Evolutionary conservation across 208 protist species (phyloP).

Genomic region (Angomonas ambiguus): DNA sequence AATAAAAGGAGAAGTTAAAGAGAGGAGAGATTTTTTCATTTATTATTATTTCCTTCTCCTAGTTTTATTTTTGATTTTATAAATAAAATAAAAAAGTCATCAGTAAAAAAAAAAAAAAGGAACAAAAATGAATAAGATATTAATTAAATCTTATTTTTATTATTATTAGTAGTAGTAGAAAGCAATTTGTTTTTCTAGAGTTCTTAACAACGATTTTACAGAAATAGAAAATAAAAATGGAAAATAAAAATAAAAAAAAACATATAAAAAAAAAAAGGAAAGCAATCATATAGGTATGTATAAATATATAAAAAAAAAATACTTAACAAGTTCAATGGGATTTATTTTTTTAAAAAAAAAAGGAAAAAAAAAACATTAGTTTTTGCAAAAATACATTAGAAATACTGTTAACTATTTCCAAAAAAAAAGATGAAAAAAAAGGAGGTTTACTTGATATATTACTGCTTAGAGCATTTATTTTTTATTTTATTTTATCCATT

Average conservation of each 20-base stretch:
- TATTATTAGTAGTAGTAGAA: too few relatives aligned
- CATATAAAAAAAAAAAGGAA: conserved; percentile 13
- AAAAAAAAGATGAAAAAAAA: conserved; percentile 6
- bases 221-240: conserved; percentile 3
- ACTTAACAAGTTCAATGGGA: too few relatives aligned
- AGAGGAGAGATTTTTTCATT: too few relatives aligned
- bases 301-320: too few relatives aligned
- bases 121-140: conserved; percentile 4
- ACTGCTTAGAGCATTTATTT: too few relatives aligned
- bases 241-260: conserved; percentile 13
- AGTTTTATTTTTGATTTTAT: background rate
- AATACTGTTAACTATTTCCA: background rate
- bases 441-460: too few relatives aligned
- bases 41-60: too few relatives aligned
- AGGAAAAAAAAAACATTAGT: background rate
- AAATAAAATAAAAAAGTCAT: background rate
- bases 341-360: background rate
- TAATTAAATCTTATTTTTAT: background rate
- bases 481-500: too few relatives aligned
- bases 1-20: too few relatives aligned
- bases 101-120: background rate
- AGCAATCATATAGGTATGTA: too few relatives aligned
- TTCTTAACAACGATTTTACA: background rate
- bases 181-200: too few relatives aligned
- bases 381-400: background rate